Evolutionary conservation across 108 stramenopile species (phyloP), one percentile per base, ranked within the genome.

Genomic region (Cyclotella cryptica): DNA sequence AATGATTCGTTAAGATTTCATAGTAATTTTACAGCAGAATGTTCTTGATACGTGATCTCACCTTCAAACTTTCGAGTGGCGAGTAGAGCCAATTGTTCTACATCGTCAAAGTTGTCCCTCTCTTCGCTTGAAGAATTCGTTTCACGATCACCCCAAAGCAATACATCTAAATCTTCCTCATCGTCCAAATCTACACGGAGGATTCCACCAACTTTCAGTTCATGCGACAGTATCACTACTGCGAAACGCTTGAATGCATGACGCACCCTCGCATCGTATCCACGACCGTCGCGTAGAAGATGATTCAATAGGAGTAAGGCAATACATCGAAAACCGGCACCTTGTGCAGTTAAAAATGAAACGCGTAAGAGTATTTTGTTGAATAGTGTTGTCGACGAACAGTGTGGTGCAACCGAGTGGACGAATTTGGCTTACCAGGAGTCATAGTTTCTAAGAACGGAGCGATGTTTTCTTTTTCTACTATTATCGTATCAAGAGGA

Each of bases 251-350:
- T 92, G 66, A 90, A 71, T n/a, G 80, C 91, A 21, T 88, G 89
- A 15, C 94, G 90, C 30, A 92, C 80, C 54, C 94, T 62, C 18
- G 94, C 88, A 81, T 95, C 94, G 54, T 95, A 95, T 14, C 94
- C 94, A 11, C 74, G 67, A 14, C 80, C 69, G 49, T 88, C 88
- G 19, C 77, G 67, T 39, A 95, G 69, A 8, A 95, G 68, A 76
- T 95, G 89, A 41, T 92, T 89, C 30, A 92, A 77, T 54, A 95
- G 60, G 40, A 92, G 59, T 61, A 95, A 47, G 0, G 94, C 80
- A 42, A 95, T 66, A 71, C 94, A 95, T 51, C 86, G 79, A 75
- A 89, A 91, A 5, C 94, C 94, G 69, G 88, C 83, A 39, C 94
- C 91, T 51, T 18, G 49, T 19, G 8, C 8, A 51, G 8, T 51